Evolutionary conservation across 2,329 filamentous ascomycete genomes (phyloP).

Genomic region (Stenocarpella maydis): DNA sequence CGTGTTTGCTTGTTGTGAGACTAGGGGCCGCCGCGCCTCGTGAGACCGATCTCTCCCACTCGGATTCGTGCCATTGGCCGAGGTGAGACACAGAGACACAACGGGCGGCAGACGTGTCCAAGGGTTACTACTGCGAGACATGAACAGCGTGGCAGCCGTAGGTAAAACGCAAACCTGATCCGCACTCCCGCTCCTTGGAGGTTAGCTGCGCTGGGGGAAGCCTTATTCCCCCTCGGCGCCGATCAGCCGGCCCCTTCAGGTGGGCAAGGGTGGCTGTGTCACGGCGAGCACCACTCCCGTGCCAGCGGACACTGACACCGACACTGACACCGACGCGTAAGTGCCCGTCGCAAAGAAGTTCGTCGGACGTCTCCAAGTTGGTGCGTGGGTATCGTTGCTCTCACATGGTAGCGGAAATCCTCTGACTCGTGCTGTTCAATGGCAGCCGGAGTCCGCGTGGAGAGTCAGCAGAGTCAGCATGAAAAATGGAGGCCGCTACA

Average conservation of each 20-base stretch:
- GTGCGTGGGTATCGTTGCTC: background rate
- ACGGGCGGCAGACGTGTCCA: background rate
- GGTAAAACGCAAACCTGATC: background rate
- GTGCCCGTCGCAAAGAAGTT: background rate
- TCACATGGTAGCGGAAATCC: background rate
- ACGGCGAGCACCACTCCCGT: background rate
- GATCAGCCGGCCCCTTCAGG: conserved; percentile 24
- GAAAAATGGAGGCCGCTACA: conserved; percentile 4
- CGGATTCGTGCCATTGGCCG: background rate
- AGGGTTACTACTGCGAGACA: background rate
- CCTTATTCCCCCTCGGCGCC: background rate
- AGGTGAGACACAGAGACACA: background rate
- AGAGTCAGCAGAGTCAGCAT: background rate
- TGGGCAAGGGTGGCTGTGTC: conserved; percentile 18
- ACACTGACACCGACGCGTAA: conserved; percentile 9
- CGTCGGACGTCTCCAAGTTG: conserved; percentile 1
- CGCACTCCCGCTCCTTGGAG: background rate
- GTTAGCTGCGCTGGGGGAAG: conserved; percentile 4
- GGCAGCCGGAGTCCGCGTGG: background rate
- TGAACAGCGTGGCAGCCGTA: background rate
- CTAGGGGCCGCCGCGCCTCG: background rate
- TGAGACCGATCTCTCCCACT: conserved; percentile 1
- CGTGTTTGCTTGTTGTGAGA: conserved; percentile 2
- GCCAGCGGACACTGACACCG: too few relatives aligned
- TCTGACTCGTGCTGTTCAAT: background rate